Percentiles rank a stretch among this genome's conserved stretches.
These are phyloP conservation scores for Rehmannia glutinosa DNA, from an alignment of 257 asterid genomes.

Conservation along the genomic window DNA sequence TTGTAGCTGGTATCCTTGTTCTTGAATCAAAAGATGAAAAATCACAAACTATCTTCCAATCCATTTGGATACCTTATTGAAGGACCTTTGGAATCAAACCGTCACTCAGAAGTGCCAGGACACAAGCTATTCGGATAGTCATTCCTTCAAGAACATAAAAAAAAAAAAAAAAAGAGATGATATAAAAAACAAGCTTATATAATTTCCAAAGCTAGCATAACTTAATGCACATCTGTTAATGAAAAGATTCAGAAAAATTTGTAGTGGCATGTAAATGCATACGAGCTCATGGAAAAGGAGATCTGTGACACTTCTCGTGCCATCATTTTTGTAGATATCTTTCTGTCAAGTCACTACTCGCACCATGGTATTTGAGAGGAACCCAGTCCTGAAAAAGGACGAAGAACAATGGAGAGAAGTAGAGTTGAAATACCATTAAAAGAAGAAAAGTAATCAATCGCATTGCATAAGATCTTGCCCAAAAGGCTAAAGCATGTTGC, in stretches of 20 bases:
- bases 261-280: conserved; percentile 23
- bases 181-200: not conserved
- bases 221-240: not conserved
- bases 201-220: conserved; percentile 4
- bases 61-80: conserved; percentile 46
- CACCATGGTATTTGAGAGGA: conserved; percentile 60
- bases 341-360: conserved; percentile 51
- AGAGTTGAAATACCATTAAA: not conserved
- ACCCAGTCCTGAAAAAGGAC: conserved; percentile 59
- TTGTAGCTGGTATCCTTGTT: not conserved
- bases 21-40: conserved; percentile 4
- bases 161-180: not conserved
- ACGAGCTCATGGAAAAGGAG: conserved; percentile 71
- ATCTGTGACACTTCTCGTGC: conserved; percentile 43
- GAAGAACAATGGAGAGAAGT: conserved; percentile 2
- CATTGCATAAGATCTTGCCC: not conserved
- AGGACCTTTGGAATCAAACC: conserved; percentile 36
- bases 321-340: conserved; percentile 44
- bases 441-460: not conserved
- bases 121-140: conserved; percentile 70
- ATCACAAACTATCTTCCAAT: not conserved
- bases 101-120: conserved; percentile 46
- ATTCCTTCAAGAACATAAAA: conserved; percentile 47
- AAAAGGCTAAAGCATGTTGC: not conserved
- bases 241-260: conserved; percentile 5